A percentile compares a stretch with the other conserved stretches of the same genome.
Evolutionary conservation across 208 protist genomes (phyloP).

Genomic region (Trypanosoma grayi): DNA sequence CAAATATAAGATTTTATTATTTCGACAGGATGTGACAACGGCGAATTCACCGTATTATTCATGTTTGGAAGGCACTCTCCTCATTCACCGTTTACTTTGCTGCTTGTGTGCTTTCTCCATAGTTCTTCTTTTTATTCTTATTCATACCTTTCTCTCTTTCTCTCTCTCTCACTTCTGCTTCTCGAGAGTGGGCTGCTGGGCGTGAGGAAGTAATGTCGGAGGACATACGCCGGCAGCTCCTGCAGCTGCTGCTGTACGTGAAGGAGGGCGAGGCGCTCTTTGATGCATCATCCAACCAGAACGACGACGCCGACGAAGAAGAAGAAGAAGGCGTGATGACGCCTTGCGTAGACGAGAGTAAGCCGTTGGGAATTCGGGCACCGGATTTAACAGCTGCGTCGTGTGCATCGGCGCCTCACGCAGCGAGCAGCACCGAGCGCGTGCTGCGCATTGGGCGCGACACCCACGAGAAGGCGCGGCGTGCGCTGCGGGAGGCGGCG

Average conservation of each 20-base stretch:
- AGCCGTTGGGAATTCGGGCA: neutral
- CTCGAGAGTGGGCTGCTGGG: neutral
- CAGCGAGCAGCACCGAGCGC: neutral
- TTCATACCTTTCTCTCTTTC: neutral
- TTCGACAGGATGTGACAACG: neutral
- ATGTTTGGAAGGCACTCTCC: no score
- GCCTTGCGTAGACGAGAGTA: neutral
- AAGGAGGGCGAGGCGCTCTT: conserved; percentile 17
- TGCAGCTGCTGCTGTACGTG: neutral
- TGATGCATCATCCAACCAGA: neutral
- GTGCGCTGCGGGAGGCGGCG: neutral
- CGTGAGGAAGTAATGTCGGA: neutral
- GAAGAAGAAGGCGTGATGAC: neutral
- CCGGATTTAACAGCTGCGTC: neutral
- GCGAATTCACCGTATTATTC: neutral
- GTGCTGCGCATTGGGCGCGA: conserved; percentile 1
- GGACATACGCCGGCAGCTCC: neutral
- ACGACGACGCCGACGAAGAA: neutral
- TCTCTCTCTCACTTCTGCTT: neutral
- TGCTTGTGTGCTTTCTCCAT: no score
- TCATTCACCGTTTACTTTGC: no score
- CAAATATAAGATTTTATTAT: neutral
- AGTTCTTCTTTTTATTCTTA: no score
- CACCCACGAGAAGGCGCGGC: neutral
- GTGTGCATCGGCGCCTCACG: neutral